phyloP scores from a whole-genome alignment of 1,284 basidiomycete species.

The Hemileia vastatrix region DNA sequence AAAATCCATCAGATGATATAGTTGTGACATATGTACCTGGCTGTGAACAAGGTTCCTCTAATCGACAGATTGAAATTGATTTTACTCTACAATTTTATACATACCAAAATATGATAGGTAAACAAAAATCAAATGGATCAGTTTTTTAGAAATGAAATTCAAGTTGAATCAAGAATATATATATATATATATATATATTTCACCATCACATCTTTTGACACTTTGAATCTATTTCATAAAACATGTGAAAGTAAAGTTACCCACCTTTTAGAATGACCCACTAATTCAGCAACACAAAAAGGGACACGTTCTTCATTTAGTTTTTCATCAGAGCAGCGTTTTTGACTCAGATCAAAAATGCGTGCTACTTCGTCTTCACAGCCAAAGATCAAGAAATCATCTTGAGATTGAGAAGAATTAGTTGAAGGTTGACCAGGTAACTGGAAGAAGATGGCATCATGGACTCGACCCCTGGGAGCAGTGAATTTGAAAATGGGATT shows the following conservation, averaged over 20 bases:
- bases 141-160: background rate
- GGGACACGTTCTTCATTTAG: constrained; percentile 6
- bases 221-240: too few relatives aligned
- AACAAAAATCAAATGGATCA: background rate
- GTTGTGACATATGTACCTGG: constrained; percentile 11
- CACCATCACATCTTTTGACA: too few relatives aligned
- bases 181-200: too few relatives aligned
- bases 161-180: background rate
- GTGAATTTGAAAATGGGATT: constrained; percentile 18
- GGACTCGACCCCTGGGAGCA: constrained; percentile 19
- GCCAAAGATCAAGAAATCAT: constrained; percentile 18
- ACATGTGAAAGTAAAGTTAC: background rate
- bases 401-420: too few relatives aligned
- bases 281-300: constrained; percentile 14
- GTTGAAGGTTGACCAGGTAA: too few relatives aligned
- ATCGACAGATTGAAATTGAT: constrained; percentile 6
- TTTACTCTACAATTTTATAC: constrained; percentile 21
- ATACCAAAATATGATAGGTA: too few relatives aligned
- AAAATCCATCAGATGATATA: constrained; percentile 21
- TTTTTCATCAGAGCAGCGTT: constrained; percentile 9
- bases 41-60: too few relatives aligned
- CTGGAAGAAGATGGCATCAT: constrained; percentile 21
- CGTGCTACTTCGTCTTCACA: constrained; percentile 20
- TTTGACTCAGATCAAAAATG: constrained; percentile 14
- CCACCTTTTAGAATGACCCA: constrained; percentile 18